Evolutionary conservation across 2,329 filamentous ascomycete species (phyloP).

Genomic region (Simplicillium sp.): DNA sequence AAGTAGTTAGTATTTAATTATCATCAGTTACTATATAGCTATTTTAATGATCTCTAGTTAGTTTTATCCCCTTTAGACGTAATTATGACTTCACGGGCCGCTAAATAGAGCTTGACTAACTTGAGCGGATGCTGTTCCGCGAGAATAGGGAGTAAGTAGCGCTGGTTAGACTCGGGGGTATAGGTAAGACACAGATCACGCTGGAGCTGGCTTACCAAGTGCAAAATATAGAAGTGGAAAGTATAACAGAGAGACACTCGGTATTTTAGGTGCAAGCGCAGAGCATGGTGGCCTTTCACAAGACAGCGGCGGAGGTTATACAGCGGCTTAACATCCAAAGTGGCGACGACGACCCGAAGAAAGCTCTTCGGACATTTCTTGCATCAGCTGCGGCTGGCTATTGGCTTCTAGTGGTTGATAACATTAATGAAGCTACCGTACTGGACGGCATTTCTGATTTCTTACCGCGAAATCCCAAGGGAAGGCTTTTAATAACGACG

Average conservation of each 20-base stretch:
- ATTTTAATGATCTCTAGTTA: no score
- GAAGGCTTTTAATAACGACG: conserved; percentile 25
- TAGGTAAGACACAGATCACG: conserved; percentile 28
- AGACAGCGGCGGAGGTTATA: conserved; percentile 24
- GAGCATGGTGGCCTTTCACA: conserved; percentile 25
- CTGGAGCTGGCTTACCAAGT: conserved; percentile 28
- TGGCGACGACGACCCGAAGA: conserved; percentile 47
- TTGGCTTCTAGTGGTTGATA: conserved; percentile 30
- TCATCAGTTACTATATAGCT: no score
- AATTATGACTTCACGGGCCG: conserved; percentile 3
- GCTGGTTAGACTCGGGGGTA: conserved; percentile 25
- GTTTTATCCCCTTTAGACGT: conserved; percentile 2
- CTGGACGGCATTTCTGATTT: conserved; percentile 14
- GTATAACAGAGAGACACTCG: conserved; percentile 14
- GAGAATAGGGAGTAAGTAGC: conserved; percentile 11
- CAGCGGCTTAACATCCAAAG: conserved; percentile 19
- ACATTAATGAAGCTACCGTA: conserved; percentile 26
- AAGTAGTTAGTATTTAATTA: no score
- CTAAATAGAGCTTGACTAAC: conserved; percentile 2
- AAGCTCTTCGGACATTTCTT: conserved; percentile 42
- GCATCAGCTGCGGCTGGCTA: conserved; percentile 15
- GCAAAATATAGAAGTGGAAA: conserved; percentile 20
- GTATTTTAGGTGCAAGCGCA: conserved; percentile 33
- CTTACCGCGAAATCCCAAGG: conserved; percentile 20
- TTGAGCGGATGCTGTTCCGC: conserved; percentile 13